Base-by-base conservation (phyloP, 2,329 filamentous ascomycete species). In the Claviceps purpurea region DNA sequence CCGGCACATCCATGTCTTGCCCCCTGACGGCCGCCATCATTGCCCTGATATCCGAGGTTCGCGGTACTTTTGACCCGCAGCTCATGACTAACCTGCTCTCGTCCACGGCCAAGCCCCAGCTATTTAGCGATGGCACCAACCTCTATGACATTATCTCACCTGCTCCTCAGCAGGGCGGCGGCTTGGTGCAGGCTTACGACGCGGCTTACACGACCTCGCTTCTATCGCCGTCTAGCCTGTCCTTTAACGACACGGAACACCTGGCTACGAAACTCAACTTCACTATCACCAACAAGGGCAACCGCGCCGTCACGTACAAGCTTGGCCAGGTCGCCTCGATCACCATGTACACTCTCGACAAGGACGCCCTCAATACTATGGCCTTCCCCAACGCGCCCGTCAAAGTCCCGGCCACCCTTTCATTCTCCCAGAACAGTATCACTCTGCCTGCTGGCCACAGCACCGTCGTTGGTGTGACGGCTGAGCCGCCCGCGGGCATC, bases 241-340 rank as follows among this genome's bases (percentile, higher is more conserved):
- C 76, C 2, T 82, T 84, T 66, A 83, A 84, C 60, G 81, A 84
- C 60, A 80, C 78, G 0, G 75, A 77, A 56, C 60, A 82, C 68
- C 73, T 81, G 55, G 60, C 64, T 43, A 62, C 67, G 5, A 68
- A 67, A 1, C 65, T 72, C 43, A 72, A 73, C 57, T 79, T 84
- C 59, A 73, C 68, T 38, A 70, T 84, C 56, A 70, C 64, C 58
- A 84, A 84, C 67, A 68, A 69, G 7, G 76, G 75, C 44, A 65
- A 64, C 13, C 65, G 68, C n/a, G 62, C 69, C 0, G 63, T 80
- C 46, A 74, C 73, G 52, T 81, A 80, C 62, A 66, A 68, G 8
- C 62, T 84, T 8, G 68, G 67, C 30, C 68, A 79, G 52, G 62
- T 72, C 8, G 69, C 71, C 1, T 72, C 77, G 6, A 65, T 71